Base-by-base conservation (phyloP, 352 stramenopile species). In the Globisporangium heterothallicum region DNA sequence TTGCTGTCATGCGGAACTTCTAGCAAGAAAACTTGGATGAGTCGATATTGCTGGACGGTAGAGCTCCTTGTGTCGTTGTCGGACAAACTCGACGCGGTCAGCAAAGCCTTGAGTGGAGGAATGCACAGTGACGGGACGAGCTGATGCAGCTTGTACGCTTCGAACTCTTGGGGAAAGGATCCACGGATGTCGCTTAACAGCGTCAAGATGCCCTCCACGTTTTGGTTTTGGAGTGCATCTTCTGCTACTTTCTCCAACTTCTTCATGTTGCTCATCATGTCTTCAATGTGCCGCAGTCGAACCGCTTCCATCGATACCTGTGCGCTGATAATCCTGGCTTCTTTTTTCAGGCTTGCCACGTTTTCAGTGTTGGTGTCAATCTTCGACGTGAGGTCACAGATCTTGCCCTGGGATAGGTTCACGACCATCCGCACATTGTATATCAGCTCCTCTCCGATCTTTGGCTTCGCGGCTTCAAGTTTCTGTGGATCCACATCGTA, bases 341-440 rank as follows among this genome's bases (percentile, higher is more conserved):
- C 81, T 60, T 86, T 83, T 24, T 66, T 73, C 66, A 92, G 78
- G 21, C 61, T 75, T 6, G 58, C 58, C 13, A 89, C 38, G 22
- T 49, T 80, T 47, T 72, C 64, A 6, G 50, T 58, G 57, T 81
- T 86, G 0, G 55, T 57, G 4, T 72, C 67, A 38, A 87, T 79
- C 50, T 90, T 88, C 41, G 88, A 74, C 18, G 64, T 91, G 35
- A 91, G 49, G 52, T 88, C 78, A 40, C 74, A 83, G 52, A 95
- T 88, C 29, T 83, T 66, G 7, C 77, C 74, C 63, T 96, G 78
- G 3, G 86, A 67, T 2, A 92, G 53, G 56, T 92, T 92, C 35
- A 97, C 86, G 14, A 96, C 70, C 67, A 91, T 89, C 26, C 78
- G 70, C 13, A 96, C 79, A 50, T 97, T 97, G 62, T 95, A 92